A percentile compares a stretch with the other conserved stretches of the same genome.
Evolutionary conservation across 345 rosid species (phyloP).

Genomic region (Cardamine occulta): DNA sequence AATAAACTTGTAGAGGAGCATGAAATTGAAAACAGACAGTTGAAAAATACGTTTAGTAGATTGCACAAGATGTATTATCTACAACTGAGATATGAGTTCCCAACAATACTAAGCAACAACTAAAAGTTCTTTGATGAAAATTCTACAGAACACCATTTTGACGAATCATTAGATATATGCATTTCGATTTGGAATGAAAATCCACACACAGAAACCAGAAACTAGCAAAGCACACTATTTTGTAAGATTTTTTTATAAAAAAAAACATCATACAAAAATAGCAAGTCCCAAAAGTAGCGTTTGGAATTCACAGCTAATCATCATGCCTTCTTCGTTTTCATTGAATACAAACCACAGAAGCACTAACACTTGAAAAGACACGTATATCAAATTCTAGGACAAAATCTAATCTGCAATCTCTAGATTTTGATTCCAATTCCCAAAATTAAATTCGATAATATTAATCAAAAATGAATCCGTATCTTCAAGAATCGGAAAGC

Average conservation of each 20-base stretch:
- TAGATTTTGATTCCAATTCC: conserved; percentile 21
- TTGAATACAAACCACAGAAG: conserved; percentile 11
- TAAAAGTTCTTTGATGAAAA: background rate
- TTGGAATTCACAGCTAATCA: conserved; percentile 15
- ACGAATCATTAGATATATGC: conserved; percentile 12
- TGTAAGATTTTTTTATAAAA: background rate
- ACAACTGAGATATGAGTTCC: background rate
- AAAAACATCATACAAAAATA: background rate
- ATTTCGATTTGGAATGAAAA: conserved; percentile 16
- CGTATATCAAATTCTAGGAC: background rate
- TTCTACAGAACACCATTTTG: background rate
- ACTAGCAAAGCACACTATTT: background rate
- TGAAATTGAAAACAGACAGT: conserved; percentile 17
- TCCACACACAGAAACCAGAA: conserved; percentile 12
- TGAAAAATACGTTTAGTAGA: conserved; percentile 12
- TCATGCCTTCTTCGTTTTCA: conserved; percentile 5
- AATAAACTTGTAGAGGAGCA: conserved; percentile 31
- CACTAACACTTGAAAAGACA: background rate
- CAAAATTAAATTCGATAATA: background rate
- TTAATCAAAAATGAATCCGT: background rate
- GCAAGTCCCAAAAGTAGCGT: conserved; percentile 8
- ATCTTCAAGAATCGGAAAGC: background rate
- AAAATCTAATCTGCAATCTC: background rate
- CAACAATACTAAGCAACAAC: conserved; percentile 15
- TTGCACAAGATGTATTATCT: conserved; percentile 2